Evolutionary conservation across 139 green algal species (phyloP).

Genomic region (Picochlorum sp.): DNA sequence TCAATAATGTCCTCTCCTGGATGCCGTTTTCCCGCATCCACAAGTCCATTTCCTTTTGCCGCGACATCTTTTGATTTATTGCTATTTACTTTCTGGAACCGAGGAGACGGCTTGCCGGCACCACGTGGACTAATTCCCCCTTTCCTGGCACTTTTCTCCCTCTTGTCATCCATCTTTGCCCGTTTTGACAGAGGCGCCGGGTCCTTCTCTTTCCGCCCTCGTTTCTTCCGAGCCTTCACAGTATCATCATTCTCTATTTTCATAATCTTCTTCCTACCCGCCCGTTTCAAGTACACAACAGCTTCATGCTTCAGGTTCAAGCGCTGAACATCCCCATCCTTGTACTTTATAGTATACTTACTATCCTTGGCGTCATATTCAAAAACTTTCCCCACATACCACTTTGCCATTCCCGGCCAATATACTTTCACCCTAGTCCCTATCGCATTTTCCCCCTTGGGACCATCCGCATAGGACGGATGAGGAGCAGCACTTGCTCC

Average conservation of each 20-base stretch:
- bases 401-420: conserved; percentile 50
- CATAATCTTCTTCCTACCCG: not conserved
- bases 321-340: conserved; percentile 43
- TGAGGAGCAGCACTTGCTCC: conserved; percentile 20
- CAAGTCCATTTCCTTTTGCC: not conserved
- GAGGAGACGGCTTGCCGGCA: too few species aligned
- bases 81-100: not conserved
- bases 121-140: not conserved
- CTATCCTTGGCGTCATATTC: conserved; percentile 25
- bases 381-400: conserved; percentile 42
- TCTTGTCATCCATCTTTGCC: conserved; percentile 1
- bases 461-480: conserved; percentile 19
- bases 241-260: conserved; percentile 1
- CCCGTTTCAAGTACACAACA: conserved; percentile 34
- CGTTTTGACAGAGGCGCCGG: too few species aligned
- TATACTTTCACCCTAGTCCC: conserved; percentile 32
- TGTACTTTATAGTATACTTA: conserved; percentile 39
- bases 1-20: conserved; percentile 12
- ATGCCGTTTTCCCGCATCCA: conserved; percentile 8
- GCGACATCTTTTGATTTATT: not conserved
- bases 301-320: conserved; percentile 40
- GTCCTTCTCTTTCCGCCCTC: not conserved
- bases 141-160: not conserved
- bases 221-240: not conserved
- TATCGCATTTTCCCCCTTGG: conserved; percentile 17